These are phyloP conservation scores for Hypocreales sp. DNA, from an alignment of 2,329 filamentous ascomycete genomes.

Conservation along the genomic window DNA sequence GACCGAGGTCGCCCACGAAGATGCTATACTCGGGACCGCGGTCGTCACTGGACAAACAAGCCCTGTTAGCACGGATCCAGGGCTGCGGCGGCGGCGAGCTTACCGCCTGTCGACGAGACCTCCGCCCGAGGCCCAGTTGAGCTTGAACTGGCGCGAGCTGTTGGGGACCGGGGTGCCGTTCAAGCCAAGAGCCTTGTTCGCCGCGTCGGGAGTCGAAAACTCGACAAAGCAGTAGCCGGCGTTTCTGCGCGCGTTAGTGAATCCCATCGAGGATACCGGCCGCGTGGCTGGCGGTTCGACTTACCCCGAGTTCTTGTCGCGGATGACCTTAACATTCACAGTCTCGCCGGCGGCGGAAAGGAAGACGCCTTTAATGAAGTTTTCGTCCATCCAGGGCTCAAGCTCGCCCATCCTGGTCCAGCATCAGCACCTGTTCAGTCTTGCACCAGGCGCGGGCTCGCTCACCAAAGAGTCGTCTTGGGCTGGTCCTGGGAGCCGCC, in stretches of 20 bases:
- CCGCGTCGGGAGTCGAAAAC: slow-evolving; percentile 68
- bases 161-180: slow-evolving; percentile 88
- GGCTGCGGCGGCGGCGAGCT: slow-evolving; percentile 10
- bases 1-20: slow-evolving; percentile 93
- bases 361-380: slow-evolving; percentile 92
- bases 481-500: slow-evolving; percentile 27
- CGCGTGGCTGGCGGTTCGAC: too few relatives aligned
- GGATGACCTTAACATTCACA: slow-evolving; percentile 99
- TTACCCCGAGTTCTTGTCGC: slow-evolving; percentile 95
- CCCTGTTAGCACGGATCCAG: not conserved
- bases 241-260: slow-evolving; percentile 60
- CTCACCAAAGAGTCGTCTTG: slow-evolving; percentile 44
- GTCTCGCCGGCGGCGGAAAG: slow-evolving; percentile 76
- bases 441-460: too few relatives aligned
- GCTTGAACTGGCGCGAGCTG: slow-evolving; percentile 89
- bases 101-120: slow-evolving; percentile 87
- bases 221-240: slow-evolving; percentile 98
- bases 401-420: slow-evolving; percentile 99
- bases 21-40: slow-evolving; percentile 93
- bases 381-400: slow-evolving; percentile 98
- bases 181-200: slow-evolving; percentile 76
- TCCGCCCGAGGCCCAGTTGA: slow-evolving; percentile 97
- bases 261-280: too few relatives aligned
- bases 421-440: too few relatives aligned
- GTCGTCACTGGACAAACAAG: slow-evolving; percentile 52